Conservation (phyloP, 2,329 filamentous ascomycete genomes). For the Fusarium sp. region DNA sequence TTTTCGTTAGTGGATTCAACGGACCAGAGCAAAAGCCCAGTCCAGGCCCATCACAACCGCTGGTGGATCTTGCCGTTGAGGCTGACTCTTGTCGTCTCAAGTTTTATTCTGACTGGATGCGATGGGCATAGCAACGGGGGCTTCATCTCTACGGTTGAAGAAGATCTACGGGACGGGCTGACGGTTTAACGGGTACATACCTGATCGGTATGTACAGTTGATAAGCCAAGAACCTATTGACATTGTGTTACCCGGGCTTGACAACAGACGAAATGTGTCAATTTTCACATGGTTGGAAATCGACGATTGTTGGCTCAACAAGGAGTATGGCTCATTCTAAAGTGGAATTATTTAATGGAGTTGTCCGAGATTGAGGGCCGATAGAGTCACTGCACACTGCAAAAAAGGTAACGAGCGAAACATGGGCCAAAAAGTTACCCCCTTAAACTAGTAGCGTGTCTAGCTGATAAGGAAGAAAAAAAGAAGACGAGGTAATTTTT, state of each 20-base stretch:
- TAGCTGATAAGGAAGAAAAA: slow-evolving; percentile 1
- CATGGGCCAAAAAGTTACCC: slow-evolving; percentile 11
- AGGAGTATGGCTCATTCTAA: background rate
- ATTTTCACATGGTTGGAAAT: slow-evolving; percentile 1
- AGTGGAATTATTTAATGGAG: slow-evolving; percentile 26
- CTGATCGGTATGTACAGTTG: slow-evolving; percentile 5
- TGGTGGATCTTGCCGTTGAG: slow-evolving; percentile 14
- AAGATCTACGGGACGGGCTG: slow-evolving; percentile 2
- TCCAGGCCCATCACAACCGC: slow-evolving; percentile 13
- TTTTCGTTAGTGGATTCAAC: slow-evolving; percentile 32
- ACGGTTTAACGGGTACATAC: background rate
- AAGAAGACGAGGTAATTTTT: background rate
- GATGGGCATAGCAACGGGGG: slow-evolving; percentile 1
- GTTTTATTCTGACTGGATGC: background rate
- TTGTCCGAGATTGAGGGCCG: slow-evolving; percentile 34
- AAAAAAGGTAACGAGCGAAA: slow-evolving; percentile 4
- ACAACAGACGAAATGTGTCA: background rate
- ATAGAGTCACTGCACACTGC: slow-evolving; percentile 10
- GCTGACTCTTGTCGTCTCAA: slow-evolving; percentile 8
- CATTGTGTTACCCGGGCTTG: background rate
- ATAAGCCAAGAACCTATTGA: background rate
- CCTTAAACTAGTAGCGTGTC: slow-evolving; percentile 1
- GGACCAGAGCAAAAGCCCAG: slow-evolving; percentile 6
- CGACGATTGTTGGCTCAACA: background rate
- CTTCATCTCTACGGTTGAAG: background rate